phyloP scores from a whole-genome alignment of 805 yeast genomes.

The Candida glaebosa region DNA sequence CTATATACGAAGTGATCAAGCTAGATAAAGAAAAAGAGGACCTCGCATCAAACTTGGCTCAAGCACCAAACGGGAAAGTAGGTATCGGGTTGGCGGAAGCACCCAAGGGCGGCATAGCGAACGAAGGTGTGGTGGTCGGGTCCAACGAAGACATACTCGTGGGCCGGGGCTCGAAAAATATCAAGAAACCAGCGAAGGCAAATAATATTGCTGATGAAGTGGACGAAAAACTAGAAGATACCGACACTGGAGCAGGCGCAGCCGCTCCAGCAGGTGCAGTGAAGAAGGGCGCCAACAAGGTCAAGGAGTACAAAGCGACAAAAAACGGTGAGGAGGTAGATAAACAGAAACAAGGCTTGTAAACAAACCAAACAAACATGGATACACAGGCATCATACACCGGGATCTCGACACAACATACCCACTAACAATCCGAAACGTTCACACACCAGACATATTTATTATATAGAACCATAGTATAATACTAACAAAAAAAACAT shows the following conservation, averaged over 20 bases:
- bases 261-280: conserved; percentile 3
- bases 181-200: neutral
- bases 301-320: conserved; percentile 1
- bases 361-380: no score
- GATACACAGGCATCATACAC: no score
- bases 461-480: no score
- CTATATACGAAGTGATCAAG: conserved; percentile 27
- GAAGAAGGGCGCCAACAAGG: neutral
- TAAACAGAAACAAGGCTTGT: no score
- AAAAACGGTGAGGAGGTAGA: conserved; percentile 2
- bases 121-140: conserved; percentile 43
- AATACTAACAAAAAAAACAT: no score
- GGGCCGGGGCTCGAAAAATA: conserved; percentile 16
- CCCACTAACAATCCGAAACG: no score
- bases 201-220: conserved; percentile 1
- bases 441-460: no score
- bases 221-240: conserved; percentile 1
- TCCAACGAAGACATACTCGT: conserved; percentile 30
- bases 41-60: conserved; percentile 37
- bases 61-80: conserved; percentile 36
- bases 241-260: neutral
- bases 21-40: conserved; percentile 29
- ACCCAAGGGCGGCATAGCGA: conserved; percentile 46
- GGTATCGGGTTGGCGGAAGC: conserved; percentile 41
- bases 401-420: no score